Evolutionary conservation across 441 rosid species (phyloP), one percentile per base, ranked within the genome.

Genomic region (Gossypium aridum): DNA sequence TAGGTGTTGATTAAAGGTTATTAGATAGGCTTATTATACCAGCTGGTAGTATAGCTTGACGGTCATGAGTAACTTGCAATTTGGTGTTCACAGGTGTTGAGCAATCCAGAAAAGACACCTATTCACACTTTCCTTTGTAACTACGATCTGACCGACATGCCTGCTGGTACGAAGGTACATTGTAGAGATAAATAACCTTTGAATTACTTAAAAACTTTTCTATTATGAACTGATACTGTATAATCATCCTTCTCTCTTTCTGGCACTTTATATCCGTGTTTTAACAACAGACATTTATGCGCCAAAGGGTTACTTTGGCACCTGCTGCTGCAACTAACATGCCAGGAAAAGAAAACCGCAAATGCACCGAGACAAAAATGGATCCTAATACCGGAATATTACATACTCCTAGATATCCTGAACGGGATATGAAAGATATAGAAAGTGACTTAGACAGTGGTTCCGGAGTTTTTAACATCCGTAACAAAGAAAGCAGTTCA

Each of bases 41-140:
- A 37, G 43, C 2, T 37, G 43, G 10, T 37, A 37, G 43, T 37
- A 37, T 37, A 37, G 43, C 43, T 37, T 37, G 10, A 7, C 43
- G 45, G 37, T 47, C 43, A 7, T 69, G 63, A 39, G 23, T 34
- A 39, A 37, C 66, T 79, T 78, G 70, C 77, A 22, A 72, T 19
- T 37, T 77, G 72, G 59, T 73, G 70, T 79, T 67, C 56, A 74
- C 87, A 88, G 92, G 90, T 88, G 76, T 86, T 88, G 39, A 88
- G 92, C 81, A 88, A 88, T 83, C 92, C 92, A 8, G 92, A 88
- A 75, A 86, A 83, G 86, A 88, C 90, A n/a, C 90, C 92, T 10
- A 80, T 88, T 72, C 92, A 88, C 75, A 85, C 92, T 51, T 88
- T 85, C 80, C 67, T 86, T 71, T 85, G 87, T 69, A 83, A 78